Percentiles rank a stretch among this genome's conserved stretches.
phyloP scores from a whole-genome alignment of 306 rosid genomes.

The Dryas octopetala region DNA sequence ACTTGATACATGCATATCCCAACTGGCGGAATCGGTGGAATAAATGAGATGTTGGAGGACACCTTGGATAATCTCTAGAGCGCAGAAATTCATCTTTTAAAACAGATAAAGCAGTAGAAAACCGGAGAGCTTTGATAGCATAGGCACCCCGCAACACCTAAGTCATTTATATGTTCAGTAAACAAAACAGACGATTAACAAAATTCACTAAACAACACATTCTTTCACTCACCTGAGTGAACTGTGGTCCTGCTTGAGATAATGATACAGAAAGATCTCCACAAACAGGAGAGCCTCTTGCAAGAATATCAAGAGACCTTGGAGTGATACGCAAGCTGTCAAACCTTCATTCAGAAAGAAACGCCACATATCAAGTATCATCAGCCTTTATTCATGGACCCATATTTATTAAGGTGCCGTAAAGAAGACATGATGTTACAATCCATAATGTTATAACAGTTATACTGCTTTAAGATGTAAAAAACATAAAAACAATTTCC shows the following conservation, averaged over 20 bases:
- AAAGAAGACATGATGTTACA: conserved; percentile 26
- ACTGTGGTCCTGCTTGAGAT: conserved; percentile 98
- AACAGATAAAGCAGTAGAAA: conserved; percentile 81
- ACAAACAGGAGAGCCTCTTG: conserved; percentile 97
- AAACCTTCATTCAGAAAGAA: conserved; percentile 65
- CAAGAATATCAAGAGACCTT: conserved; percentile 90
- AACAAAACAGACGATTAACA: conserved; percentile 24
- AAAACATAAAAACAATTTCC: neutral
- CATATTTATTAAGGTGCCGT: conserved; percentile 11
- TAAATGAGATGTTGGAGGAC: conserved; percentile 95
- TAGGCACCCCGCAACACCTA: conserved; percentile 93
- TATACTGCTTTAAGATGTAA: neutral
- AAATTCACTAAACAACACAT: conserved; percentile 20
- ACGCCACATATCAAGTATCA: conserved; percentile 31
- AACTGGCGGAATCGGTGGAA: conserved; percentile 87
- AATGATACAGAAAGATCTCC: conserved; percentile 98
- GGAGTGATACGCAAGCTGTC: conserved; percentile 98
- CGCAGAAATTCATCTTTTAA: conserved; percentile 89
- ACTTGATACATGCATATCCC: conserved; percentile 96
- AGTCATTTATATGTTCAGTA: conserved; percentile 36
- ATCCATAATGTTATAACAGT: conserved; percentile 15
- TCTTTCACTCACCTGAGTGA: conserved; percentile 73
- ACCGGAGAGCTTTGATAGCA: conserved; percentile 88
- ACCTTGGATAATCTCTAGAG: conserved; percentile 96
- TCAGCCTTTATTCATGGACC: conserved; percentile 11